Percentiles rank a stretch among this genome's conserved stretches.
Evolutionary conservation across 2,329 filamentous ascomycete genomes (phyloP).

Genomic region (Hymenoscyphus occultus): DNA sequence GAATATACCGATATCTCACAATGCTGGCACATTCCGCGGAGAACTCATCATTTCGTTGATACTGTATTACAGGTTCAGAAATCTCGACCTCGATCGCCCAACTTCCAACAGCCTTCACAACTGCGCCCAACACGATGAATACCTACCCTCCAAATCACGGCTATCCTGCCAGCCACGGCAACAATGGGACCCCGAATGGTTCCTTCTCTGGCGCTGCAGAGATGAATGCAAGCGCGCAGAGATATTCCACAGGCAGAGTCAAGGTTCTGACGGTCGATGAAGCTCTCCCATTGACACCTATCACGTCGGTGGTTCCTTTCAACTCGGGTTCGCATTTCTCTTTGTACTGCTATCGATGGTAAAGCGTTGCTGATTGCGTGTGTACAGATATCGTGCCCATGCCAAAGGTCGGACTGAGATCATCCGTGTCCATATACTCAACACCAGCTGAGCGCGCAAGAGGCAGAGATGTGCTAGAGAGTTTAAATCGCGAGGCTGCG

Average conservation of each 20-base stretch:
- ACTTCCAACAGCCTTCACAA: conserved; percentile 9
- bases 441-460: conserved; percentile 51
- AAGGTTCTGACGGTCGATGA: conserved; percentile 63
- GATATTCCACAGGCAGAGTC: conserved; percentile 24
- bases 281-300: conserved; percentile 77
- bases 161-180: neutral
- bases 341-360: neutral
- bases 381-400: conserved; percentile 61
- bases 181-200: conserved; percentile 21
- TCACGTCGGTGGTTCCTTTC: conserved; percentile 77
- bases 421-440: conserved; percentile 50
- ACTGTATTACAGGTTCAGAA: neutral
- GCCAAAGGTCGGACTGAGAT: conserved; percentile 55
- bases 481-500: conserved; percentile 67
- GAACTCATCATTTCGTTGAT: neutral
- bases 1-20: neutral
- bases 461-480: conserved; percentile 55
- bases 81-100: neutral
- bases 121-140: conserved; percentile 30
- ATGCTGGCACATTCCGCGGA: neutral
- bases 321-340: conserved; percentile 57
- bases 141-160: conserved; percentile 22
- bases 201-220: conserved; percentile 6
- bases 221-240: neutral
- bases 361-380: conserved; percentile 24